Evolutionary conservation across 1,284 basidiomycete species (phyloP).

Genomic region (Ganoderma boninense): DNA sequence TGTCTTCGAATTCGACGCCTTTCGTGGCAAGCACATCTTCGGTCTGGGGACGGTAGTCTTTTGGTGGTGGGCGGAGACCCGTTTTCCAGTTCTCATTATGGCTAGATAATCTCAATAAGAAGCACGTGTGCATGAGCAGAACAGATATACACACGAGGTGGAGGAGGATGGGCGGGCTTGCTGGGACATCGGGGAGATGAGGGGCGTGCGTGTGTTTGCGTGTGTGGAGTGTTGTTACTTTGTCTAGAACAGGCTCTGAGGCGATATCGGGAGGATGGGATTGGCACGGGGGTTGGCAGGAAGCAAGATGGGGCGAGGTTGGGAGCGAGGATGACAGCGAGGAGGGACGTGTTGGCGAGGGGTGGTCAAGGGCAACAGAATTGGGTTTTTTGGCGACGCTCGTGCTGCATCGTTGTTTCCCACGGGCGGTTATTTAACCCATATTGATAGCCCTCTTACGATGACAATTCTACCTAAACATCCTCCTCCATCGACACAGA

Average conservation of each 20-base stretch:
- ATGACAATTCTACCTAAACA: neutral
- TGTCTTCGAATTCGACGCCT: slow-evolving; percentile 90
- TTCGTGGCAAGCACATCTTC: slow-evolving; percentile 94
- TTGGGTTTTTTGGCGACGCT: slow-evolving; percentile 26
- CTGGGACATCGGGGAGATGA: slow-evolving; percentile 46
- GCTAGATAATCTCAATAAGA: slow-evolving; percentile 18
- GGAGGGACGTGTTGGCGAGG: slow-evolving; percentile 12
- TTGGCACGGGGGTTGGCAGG: neutral
- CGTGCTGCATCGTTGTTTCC: slow-evolving; percentile 20
- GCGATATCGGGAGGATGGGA: neutral
- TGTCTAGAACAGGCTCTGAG: slow-evolving; percentile 28
- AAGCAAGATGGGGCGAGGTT: slow-evolving; percentile 7
- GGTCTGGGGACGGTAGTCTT: slow-evolving; percentile 92
- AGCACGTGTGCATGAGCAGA: neutral
- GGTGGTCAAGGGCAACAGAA: slow-evolving; percentile 25
- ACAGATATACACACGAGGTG: slow-evolving; percentile 45
- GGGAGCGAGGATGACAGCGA: neutral
- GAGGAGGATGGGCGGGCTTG: slow-evolving; percentile 52
- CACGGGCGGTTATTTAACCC: slow-evolving; percentile 20
- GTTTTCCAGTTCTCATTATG: slow-evolving; percentile 68
- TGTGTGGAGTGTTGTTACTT: slow-evolving; percentile 28
- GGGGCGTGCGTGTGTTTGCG: slow-evolving; percentile 19
- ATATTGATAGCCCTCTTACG: slow-evolving; percentile 14
- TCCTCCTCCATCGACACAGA: neutral
- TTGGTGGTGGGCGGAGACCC: slow-evolving; percentile 85